Conservation (phyloP, 1,139 yeast genomes). For the Candida albicans region DNA sequence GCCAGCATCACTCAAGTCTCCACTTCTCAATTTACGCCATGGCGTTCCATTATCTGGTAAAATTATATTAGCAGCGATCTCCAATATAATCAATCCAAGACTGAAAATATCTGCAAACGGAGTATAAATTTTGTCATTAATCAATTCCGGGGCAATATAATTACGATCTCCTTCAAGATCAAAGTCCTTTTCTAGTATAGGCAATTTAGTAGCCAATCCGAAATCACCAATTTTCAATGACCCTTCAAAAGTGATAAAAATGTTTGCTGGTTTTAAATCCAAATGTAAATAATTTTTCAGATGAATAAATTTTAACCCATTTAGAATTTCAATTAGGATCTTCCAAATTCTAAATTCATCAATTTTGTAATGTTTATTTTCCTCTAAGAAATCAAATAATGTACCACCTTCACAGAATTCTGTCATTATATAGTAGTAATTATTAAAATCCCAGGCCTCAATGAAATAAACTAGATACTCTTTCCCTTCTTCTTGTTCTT, state of each 20-base stretch:
- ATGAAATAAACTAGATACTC: constrained; percentile 78
- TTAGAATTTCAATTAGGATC: constrained; percentile 75
- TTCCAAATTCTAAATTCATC: constrained; percentile 99
- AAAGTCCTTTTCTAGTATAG: constrained; percentile 55
- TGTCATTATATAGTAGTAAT: constrained; percentile 85
- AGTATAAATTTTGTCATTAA: constrained; percentile 77
- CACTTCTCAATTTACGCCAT: constrained; percentile 95
- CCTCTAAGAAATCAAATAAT: constrained; percentile 73
- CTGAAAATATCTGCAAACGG: constrained; percentile 95
- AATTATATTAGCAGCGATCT: constrained; percentile 92
- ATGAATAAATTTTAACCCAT: constrained; percentile 82
- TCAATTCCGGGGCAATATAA: constrained; percentile 95
- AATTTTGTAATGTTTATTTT: constrained; percentile 68
- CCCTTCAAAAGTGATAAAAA: constrained; percentile 93
- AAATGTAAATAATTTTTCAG: constrained; percentile 73
- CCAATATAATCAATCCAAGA: constrained; percentile 87
- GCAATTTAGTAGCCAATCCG: constrained; percentile 57
- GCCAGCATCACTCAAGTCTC: constrained; percentile 95
- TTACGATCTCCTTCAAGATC: constrained; percentile 98
- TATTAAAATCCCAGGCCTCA: constrained; percentile 82
- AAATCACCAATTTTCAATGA: constrained; percentile 83
- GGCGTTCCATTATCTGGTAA: constrained; percentile 96
- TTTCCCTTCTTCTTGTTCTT: constrained; percentile 70
- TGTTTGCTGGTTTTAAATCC: constrained; percentile 93
- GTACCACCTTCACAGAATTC: constrained; percentile 96